Percentiles rank a stretch among this genome's conserved stretches.
phyloP scores from a whole-genome alignment of 2,329 filamentous ascomycete genomes.

The Coleophoma crateriformis region DNA sequence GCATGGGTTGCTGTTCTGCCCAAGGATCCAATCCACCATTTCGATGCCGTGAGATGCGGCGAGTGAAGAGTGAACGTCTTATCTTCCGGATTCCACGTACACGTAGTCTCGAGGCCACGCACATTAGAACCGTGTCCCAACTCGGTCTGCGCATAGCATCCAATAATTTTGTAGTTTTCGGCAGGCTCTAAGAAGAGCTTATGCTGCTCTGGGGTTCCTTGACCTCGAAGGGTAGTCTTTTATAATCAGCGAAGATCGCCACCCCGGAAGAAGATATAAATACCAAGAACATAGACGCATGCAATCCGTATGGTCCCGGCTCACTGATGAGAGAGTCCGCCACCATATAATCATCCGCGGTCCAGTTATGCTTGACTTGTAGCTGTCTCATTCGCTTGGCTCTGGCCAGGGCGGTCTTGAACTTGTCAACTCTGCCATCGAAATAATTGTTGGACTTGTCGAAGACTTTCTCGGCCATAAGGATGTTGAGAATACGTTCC shows the following conservation, averaged over 20 bases:
- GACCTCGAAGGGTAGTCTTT: constrained; percentile 62
- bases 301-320: constrained; percentile 68
- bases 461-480: constrained; percentile 64
- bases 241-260: neutral
- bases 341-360: constrained; percentile 52
- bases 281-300: constrained; percentile 64
- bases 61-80: constrained; percentile 73
- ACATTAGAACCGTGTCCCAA: constrained; percentile 76
- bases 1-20: constrained; percentile 73
- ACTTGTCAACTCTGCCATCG: constrained; percentile 60
- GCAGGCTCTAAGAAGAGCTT: constrained; percentile 67
- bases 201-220: constrained; percentile 68
- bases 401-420: constrained; percentile 63
- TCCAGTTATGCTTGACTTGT: constrained; percentile 62
- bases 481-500: constrained; percentile 54
- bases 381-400: constrained; percentile 67
- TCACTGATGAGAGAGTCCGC: constrained; percentile 69
- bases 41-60: constrained; percentile 67
- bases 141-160: constrained; percentile 78
- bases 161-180: constrained; percentile 65
- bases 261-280: constrained; percentile 9
- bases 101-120: constrained; percentile 41
- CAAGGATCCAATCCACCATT: constrained; percentile 82
- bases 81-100: constrained; percentile 65
- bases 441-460: constrained; percentile 78